Conservation (phyloP, 1,284 basidiomycete genomes). For the Lentinus polychrous region DNA sequence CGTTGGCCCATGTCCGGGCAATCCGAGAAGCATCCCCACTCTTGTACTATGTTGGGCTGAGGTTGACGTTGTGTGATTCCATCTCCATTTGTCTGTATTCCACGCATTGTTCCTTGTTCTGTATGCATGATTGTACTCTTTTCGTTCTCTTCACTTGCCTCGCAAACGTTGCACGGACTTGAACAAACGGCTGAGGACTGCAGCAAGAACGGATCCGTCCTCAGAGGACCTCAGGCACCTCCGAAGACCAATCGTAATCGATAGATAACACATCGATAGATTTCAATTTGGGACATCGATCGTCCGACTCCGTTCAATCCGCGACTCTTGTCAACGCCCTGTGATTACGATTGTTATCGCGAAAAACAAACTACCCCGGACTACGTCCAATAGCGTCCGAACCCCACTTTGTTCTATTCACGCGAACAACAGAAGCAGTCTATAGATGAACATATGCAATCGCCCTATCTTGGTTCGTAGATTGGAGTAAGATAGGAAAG, state of each 20-base stretch:
- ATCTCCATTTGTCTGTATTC: not conserved
- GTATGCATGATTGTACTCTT: slow-evolving; percentile 3
- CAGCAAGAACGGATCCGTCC: not conserved
- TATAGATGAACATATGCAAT: no score
- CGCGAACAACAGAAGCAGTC: no score
- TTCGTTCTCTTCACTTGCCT: not conserved
- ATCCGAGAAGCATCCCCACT: not conserved
- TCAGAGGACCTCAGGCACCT: not conserved
- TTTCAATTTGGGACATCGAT: not conserved
- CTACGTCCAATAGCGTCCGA: no score
- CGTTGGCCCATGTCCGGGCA: not conserved
- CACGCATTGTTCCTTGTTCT: not conserved
- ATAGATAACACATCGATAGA: slow-evolving; percentile 2
- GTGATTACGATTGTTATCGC: slow-evolving; percentile 2
- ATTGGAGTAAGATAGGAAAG: no score
- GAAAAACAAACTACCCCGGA: not conserved
- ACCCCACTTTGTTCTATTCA: no score
- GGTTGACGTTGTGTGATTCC: slow-evolving; percentile 3
- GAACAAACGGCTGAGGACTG: not conserved
- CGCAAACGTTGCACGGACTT: not conserved
- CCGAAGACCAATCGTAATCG: slow-evolving; percentile 1
- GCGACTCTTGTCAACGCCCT: not conserved
- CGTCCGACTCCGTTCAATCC: not conserved
- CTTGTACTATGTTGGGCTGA: slow-evolving; percentile 5
- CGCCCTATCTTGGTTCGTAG: no score